A percentile compares a stretch with the other conserved stretches of the same genome.
Evolutionary conservation across 495 filamentous ascomycete genomes (phyloP).

Genomic region (Thozetella sp.): DNA sequence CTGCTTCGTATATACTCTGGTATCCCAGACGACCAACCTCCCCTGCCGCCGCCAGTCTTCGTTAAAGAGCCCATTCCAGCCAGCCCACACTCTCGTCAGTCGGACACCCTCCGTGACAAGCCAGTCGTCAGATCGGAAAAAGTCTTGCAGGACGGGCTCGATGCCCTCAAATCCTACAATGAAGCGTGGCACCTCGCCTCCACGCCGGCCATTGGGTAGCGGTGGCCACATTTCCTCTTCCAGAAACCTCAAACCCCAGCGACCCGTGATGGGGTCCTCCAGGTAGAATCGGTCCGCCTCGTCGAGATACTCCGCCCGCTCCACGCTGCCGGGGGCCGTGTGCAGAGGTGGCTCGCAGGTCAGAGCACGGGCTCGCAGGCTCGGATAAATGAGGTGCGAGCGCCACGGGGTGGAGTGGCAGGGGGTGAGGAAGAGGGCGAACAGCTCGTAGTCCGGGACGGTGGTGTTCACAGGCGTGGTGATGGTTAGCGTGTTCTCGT

Average conservation of each 20-base stretch:
- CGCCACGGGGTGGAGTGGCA: constrained; percentile 99
- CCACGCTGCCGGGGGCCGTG: constrained; percentile 45
- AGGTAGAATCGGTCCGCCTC: constrained; percentile 89
- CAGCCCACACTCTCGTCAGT: constrained; percentile 67
- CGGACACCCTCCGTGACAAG: constrained; percentile 46
- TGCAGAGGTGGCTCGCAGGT: constrained; percentile 88
- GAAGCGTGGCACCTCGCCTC: constrained; percentile 50
- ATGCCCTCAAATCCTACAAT: constrained; percentile 59
- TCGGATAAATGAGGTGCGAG: constrained; percentile 75
- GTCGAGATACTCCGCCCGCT: constrained; percentile 70
- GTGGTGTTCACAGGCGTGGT: not conserved
- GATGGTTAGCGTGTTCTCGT: constrained; percentile 32
- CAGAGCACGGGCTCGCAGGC: constrained; percentile 81
- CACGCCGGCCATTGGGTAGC: constrained; percentile 26
- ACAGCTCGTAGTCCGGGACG: constrained; percentile 46
- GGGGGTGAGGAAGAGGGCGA: constrained; percentile 91
- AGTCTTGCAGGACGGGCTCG: constrained; percentile 39
- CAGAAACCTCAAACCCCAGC: constrained; percentile 56
- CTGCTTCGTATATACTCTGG: constrained; percentile 29
- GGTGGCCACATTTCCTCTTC: constrained; percentile 33
- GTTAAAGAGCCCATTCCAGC: constrained; percentile 80
- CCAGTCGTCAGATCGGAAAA: constrained; percentile 37
- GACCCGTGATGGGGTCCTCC: not conserved
- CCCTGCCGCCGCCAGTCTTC: constrained; percentile 86
- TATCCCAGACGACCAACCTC: constrained; percentile 81